phyloP scores from a whole-genome alignment of 2,329 filamentous ascomycete species.

The Cladophialophora bantiana region DNA sequence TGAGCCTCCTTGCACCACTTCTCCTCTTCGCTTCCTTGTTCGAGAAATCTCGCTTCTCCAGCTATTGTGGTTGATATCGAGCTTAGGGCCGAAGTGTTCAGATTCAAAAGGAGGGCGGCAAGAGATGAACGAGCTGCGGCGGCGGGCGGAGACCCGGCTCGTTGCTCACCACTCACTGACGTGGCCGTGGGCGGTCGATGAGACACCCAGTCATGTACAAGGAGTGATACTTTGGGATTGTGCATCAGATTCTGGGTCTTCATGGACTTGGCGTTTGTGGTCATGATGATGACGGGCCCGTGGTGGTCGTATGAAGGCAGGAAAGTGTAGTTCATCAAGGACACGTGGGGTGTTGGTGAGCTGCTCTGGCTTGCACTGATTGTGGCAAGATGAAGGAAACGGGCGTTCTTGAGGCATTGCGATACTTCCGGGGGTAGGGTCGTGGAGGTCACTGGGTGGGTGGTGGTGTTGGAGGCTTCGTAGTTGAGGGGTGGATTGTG shows the following conservation, averaged over 20 bases:
- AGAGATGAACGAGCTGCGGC: conserved; percentile 73
- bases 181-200: conserved; percentile 79
- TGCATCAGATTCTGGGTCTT: conserved; percentile 78
- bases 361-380: conserved; percentile 54
- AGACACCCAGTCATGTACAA: conserved; percentile 99
- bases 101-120: conserved; percentile 81
- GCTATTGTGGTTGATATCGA: conserved; percentile 94
- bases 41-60: conserved; percentile 78
- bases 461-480: conserved; percentile 76
- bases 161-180: conserved; percentile 57
- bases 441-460: conserved; percentile 71
- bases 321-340: conserved; percentile 99
- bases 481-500: conserved; percentile 75
- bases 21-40: conserved; percentile 79
- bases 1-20: conserved; percentile 82
- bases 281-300: conserved; percentile 92
- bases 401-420: conserved; percentile 89
- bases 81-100: conserved; percentile 87
- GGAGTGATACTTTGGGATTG: conserved; percentile 86
- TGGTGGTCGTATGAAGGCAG: conserved; percentile 61
- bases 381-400: conserved; percentile 96
- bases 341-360: conserved; percentile 85
- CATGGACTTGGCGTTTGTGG: conserved; percentile 75
- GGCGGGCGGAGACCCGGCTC: conserved; percentile 67
- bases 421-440: conserved; percentile 83